These are phyloP conservation scores for Populus trichocarpa DNA, from an alignment of 441 rosid species.

Conservation along the genomic window DNA sequence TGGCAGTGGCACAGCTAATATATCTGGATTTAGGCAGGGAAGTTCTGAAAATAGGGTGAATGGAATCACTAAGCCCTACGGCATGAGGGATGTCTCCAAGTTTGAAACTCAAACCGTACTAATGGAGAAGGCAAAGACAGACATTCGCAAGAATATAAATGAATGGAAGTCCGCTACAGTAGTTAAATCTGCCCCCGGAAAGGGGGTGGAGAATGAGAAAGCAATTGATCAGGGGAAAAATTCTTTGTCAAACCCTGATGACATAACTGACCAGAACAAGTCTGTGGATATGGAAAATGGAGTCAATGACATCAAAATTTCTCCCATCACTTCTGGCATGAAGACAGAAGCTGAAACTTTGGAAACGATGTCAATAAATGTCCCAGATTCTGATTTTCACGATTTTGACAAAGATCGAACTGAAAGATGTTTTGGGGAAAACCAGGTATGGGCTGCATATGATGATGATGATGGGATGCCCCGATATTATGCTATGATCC, in stretches of 20 bases:
- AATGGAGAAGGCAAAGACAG: neutral
- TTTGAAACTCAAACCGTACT: neutral
- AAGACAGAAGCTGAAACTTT: neutral
- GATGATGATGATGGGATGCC: conserved; percentile 83
- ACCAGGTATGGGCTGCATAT: conserved; percentile 81
- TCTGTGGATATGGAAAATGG: neutral
- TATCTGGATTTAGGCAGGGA: neutral
- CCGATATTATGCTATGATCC: conserved; percentile 71
- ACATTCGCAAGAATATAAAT: neutral
- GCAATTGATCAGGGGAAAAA: neutral
- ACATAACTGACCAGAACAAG: neutral
- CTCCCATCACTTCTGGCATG: neutral
- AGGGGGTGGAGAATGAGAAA: neutral
- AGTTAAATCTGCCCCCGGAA: neutral
- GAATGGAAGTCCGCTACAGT: neutral
- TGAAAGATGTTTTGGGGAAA: conserved; percentile 53
- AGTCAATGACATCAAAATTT: neutral
- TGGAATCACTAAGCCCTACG: neutral
- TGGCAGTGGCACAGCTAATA: neutral
- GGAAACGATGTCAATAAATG: neutral
- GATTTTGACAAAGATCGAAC: conserved; percentile 61
- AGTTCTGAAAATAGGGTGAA: neutral
- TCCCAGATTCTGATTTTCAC: conserved; percentile 15
- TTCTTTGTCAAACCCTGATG: neutral
- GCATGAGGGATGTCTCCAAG: neutral